Evolutionary conservation across 441 rosid genomes (phyloP), one percentile per base, ranked within the genome.

Genomic region (Pelargonium citronellum): DNA sequence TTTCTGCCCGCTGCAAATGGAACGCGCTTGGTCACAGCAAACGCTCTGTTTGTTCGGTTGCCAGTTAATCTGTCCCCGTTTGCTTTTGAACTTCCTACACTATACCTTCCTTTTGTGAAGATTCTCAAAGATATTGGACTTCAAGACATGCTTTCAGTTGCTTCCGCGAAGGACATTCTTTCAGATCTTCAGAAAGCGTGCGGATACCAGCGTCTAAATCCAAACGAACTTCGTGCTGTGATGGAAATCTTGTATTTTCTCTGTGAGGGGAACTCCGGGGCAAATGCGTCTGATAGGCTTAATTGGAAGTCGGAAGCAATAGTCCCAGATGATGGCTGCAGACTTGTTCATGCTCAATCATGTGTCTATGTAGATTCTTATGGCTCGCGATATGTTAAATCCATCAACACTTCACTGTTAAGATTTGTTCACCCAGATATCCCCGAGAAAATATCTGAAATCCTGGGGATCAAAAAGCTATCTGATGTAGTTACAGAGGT

Each of bases 1-100:
- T 92, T 95, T 83, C 71, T 95, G 77, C 97, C 97, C 65, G 94
- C 91, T 79, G 99, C 99, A 22, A 95, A 92, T 81, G 99, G 99
- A 75, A 91, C 99, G 47, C 97, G 99, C 67, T 80, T 95, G 78
- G 92, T 95, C 79, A 83, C 87, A 27, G 87, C 85, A 72, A 86
- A 80, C 78, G 82, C 92, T 74, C 97, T 92, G 69, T 95, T 95
- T 77, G 92, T 80, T 67, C 97, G 86, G 73, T 80, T 95, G 67
- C 80, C 95, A 13, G 79, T 91, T 71, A 91, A 92, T 73, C 79
- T 95, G 79, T 92, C 99, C 46, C 99, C 99, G 57, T 92, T 95
- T 79, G 97, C 97, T 44, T 95, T 92, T 80, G 99, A 90, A 76
- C 99, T 95, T 74, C 96, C 97, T 75, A 73, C 89, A 76, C 74